Conservation (phyloP, 768 basidiomycete genomes). For the Agrocybe praecox region DNA sequence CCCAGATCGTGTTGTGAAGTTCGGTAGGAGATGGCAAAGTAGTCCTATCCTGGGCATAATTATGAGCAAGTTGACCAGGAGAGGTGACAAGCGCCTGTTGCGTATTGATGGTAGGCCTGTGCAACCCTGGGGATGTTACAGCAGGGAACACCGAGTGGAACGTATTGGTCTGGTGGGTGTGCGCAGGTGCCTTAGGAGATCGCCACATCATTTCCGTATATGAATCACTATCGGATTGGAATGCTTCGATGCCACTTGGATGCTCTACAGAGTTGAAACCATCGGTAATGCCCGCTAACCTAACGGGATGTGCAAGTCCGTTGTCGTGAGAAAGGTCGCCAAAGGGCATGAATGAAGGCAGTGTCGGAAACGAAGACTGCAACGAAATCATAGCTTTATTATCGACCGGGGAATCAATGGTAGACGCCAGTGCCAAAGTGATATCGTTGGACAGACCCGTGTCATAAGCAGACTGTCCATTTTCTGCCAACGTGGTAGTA, state of each 20-base stretch:
- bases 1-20: constrained; percentile 10
- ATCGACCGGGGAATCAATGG: neutral
- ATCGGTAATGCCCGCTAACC: too few species aligned
- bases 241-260: constrained; percentile 21
- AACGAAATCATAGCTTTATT: neutral
- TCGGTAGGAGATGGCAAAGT: constrained; percentile 10
- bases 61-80: constrained; percentile 8
- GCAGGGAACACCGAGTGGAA: constrained; percentile 9
- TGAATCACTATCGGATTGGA: constrained; percentile 49
- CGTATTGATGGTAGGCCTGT: constrained; percentile 10
- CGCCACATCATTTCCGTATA: constrained; percentile 58
- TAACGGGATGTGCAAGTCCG: neutral
- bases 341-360: neutral
- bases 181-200: constrained; percentile 17
- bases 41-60: constrained; percentile 10
- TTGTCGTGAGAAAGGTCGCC: neutral
- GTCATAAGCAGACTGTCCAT: neutral
- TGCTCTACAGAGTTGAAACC: constrained; percentile 9
- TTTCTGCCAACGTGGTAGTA: neutral
- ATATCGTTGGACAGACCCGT: neutral
- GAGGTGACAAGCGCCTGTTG: constrained; percentile 2
- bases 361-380: neutral
- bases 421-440: neutral
- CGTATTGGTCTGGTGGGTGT: constrained; percentile 14
- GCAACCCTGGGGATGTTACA: constrained; percentile 16